Base-by-base conservation (phyloP, 331 rosid genomes). In the Pyracantha coccinea region DNA sequence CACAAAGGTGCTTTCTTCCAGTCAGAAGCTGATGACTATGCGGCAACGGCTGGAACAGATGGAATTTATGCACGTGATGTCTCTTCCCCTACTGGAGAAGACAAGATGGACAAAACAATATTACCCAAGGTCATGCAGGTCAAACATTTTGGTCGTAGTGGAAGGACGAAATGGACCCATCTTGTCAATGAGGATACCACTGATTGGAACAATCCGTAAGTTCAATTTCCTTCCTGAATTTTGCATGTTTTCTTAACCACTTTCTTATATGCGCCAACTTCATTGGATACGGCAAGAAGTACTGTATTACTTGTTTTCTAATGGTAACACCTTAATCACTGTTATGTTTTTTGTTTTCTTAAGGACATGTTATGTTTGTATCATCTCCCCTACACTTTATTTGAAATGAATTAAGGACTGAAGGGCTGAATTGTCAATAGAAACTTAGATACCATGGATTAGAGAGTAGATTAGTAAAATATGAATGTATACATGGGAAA, bases 1-100 rank as follows among this genome's bases (percentile, higher is more conserved):
- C 97, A 94, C 87, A 92, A 90, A 86, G 99, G 99, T 78, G 97
- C 89, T 54, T 94, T 92, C 97, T 92, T 92, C 81, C 97, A 94
- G 88, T 50, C 79, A 50, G 80, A 89, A 69, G 70, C 91, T 28
- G 89, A 90, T 32, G 96, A 88, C 32, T 79, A 8, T 20, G 75
- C 89, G 65, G 88, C 89, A 67, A 87, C 89, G 2, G 80, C 31
- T 66, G 91, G 93, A 77, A 14, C 77, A 32, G 97, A 88, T 58
- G 41, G 35, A 57, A 94, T 90, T 73, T 92, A 31, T 45, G 2
- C 47, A 4, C 97, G 99, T 24, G 99, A 94, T 86, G 92, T 88
- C 91, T 92, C 99, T 78, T 83, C 97, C 58, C 97, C 96, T 35
- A 94, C 97, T 28, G 99, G 97, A 64, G 99, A 94, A 84, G 99